Conservation (phyloP, 2,329 filamentous ascomycete genomes). For the Cytospora mali region DNA sequence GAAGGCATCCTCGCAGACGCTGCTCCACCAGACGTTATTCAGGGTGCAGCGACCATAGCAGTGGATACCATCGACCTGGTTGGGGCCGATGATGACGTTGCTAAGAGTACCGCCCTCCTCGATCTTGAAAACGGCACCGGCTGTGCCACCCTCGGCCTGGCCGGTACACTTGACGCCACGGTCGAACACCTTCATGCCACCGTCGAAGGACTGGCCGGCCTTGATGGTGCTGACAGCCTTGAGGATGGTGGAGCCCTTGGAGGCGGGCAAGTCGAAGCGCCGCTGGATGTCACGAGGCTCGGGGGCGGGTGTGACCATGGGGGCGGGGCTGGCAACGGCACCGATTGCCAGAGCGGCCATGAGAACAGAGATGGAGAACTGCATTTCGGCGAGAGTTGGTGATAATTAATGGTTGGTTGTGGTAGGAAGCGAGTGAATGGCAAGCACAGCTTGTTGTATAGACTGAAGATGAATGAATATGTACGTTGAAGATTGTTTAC, state of each 20-base stretch:
- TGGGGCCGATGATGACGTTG: slow-evolving; percentile 55
- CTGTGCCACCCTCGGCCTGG: slow-evolving; percentile 32
- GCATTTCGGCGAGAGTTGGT: slow-evolving; percentile 9
- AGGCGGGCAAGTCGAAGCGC: slow-evolving; percentile 16
- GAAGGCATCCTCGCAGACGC: slow-evolving; percentile 41
- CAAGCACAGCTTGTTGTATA: slow-evolving; percentile 21
- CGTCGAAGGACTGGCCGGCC: slow-evolving; percentile 11
- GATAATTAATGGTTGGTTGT: slow-evolving; percentile 6
- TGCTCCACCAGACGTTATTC: slow-evolving; percentile 39
- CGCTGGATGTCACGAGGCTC: slow-evolving; percentile 19
- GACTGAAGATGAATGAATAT: slow-evolving; percentile 11
- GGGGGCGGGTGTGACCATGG: slow-evolving; percentile 15
- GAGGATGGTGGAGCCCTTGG: slow-evolving; percentile 6
- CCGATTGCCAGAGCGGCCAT: slow-evolving; percentile 19
- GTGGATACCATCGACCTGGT: slow-evolving; percentile 52
- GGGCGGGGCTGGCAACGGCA: slow-evolving; percentile 10
- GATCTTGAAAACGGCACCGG: slow-evolving; percentile 52
- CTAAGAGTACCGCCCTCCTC: slow-evolving; percentile 50
- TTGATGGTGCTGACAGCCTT: slow-evolving; percentile 6
- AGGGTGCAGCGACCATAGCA: slow-evolving; percentile 50
- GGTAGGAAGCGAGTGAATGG: slow-evolving; percentile 1
- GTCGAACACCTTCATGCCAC: slow-evolving; percentile 19
- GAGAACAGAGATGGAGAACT: slow-evolving; percentile 6
- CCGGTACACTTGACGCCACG: slow-evolving; percentile 16
- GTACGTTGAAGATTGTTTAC: slow-evolving; percentile 9